Percentiles rank a stretch among this genome's conserved stretches.
Evolutionary conservation across 129 eudicot genomes (phyloP).

Genomic region (Ambrosia artemisiifolia): DNA sequence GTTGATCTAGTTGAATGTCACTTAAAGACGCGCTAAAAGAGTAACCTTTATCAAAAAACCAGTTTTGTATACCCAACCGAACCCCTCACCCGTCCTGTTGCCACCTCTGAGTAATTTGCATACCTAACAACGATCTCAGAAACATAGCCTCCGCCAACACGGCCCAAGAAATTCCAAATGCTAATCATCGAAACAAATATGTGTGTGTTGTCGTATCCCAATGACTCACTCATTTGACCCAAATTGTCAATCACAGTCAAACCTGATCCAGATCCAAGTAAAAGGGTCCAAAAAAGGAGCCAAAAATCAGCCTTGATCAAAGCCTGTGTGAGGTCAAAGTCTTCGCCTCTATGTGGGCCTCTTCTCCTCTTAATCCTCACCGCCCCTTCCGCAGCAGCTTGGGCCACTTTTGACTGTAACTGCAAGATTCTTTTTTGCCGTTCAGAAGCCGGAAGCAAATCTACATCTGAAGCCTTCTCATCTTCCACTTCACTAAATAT

Average conservation of each 20-base stretch:
- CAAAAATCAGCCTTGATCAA: constrained; percentile 93
- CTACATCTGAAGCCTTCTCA: constrained; percentile 72
- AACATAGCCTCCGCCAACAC: constrained; percentile 94
- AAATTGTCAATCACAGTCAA: constrained; percentile 91
- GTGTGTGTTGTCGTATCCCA: constrained; percentile 81
- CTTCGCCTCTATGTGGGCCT: constrained; percentile 97
- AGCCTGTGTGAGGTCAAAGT: constrained; percentile 85
- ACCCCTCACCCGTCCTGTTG: no score
- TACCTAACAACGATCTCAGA: constrained; percentile 92
- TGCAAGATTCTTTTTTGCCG: constrained; percentile 78
- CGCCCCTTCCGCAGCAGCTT: constrained; percentile 99
- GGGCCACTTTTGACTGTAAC: constrained; percentile 69
- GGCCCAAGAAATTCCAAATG: constrained; percentile 97
- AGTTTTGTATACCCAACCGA: no score
- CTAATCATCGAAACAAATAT: constrained; percentile 97
- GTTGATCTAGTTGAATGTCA: no score
- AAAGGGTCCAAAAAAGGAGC: constrained; percentile 80
- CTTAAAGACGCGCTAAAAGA: no score
- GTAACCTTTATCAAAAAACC: no score
- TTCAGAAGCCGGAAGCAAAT: constrained; percentile 72
- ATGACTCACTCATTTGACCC: constrained; percentile 95
- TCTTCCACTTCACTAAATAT: constrained; percentile 96
- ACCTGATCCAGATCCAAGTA: constrained; percentile 95
- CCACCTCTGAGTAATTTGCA: not conserved
- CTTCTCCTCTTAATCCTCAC: constrained; percentile 79